phyloP scores from a whole-genome alignment of 495 filamentous ascomycete genomes.

The Podospora australis region DNA sequence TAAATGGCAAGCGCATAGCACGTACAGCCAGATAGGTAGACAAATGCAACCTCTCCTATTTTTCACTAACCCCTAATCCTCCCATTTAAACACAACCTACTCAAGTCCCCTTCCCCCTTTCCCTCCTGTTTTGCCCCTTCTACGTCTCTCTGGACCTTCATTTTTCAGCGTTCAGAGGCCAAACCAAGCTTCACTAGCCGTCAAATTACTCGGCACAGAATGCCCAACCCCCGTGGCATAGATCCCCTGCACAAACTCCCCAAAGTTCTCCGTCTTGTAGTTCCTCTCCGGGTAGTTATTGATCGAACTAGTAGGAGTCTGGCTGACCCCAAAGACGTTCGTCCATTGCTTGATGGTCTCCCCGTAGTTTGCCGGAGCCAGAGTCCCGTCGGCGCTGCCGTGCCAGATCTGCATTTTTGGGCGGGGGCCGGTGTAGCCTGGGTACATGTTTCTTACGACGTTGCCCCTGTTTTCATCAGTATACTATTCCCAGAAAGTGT shows the following conservation, averaged over 20 bases:
- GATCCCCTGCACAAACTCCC: conserved; percentile 33
- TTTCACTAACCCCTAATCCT: no score
- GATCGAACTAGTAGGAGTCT: conserved; percentile 25
- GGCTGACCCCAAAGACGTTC: conserved; percentile 36
- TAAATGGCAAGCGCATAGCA: no score
- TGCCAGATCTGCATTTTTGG: conserved; percentile 54
- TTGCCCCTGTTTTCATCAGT: conserved; percentile 17
- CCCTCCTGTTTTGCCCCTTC: not conserved
- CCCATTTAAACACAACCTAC: not conserved
- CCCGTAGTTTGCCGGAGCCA: conserved; percentile 42
- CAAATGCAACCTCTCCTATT: no score
- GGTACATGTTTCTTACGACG: conserved; percentile 41
- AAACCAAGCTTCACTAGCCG: conserved; percentile 34
- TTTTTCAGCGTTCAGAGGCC: no score
- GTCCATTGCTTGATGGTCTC: conserved; percentile 50
- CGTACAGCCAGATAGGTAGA: not conserved
- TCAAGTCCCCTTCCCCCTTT: not conserved
- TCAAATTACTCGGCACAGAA: conserved; percentile 31
- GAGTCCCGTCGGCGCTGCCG: conserved; percentile 39
- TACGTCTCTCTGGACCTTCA: not conserved
- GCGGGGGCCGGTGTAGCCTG: conserved; percentile 37
- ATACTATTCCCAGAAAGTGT: not conserved
- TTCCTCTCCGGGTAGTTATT: conserved; percentile 31
- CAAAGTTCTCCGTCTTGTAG: conserved; percentile 34
- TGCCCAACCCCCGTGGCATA: conserved; percentile 36